phyloP scores from a whole-genome alignment of 768 basidiomycete genomes.

The Psilocybe tampanensis region DNA sequence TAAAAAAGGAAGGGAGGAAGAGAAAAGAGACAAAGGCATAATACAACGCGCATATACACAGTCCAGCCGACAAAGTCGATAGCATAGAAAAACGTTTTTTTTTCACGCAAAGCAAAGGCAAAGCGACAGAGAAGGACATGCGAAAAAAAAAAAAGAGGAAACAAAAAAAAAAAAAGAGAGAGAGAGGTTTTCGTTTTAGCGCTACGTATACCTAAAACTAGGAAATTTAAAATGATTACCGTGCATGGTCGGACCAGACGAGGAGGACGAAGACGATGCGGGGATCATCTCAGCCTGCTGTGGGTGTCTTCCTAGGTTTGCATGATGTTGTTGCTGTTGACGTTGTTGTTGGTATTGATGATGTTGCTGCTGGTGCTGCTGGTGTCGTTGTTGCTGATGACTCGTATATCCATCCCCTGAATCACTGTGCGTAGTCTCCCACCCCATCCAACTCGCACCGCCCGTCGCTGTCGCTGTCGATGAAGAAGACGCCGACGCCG shows the following conservation, averaged over 20 bases:
- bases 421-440: conserved; percentile 15
- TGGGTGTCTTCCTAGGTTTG: neutral
- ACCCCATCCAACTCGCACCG: conserved; percentile 11
- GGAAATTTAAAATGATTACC: conserved; percentile 32
- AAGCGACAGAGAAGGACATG: neutral
- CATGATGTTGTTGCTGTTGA: conserved; percentile 1
- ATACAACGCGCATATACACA: neutral
- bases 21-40: neutral
- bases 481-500: too few species aligned
- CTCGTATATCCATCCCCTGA: too few species aligned
- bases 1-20: neutral
- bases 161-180: conserved; percentile 14
- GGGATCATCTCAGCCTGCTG: conserved; percentile 1
- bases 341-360: conserved; percentile 9
- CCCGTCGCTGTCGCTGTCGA: conserved; percentile 9
- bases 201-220: conserved; percentile 34
- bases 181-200: conserved; percentile 23
- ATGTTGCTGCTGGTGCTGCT: neutral
- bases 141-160: conserved; percentile 8
- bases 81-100: too few species aligned
- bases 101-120: too few species aligned
- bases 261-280: conserved; percentile 2
- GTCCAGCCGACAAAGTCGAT: neutral
- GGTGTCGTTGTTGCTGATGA: conserved; percentile 9
- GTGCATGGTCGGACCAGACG: conserved; percentile 19